Evolutionary conservation across 2,329 filamentous ascomycete genomes (phyloP).

Genomic region (Penicillium expansum): DNA sequence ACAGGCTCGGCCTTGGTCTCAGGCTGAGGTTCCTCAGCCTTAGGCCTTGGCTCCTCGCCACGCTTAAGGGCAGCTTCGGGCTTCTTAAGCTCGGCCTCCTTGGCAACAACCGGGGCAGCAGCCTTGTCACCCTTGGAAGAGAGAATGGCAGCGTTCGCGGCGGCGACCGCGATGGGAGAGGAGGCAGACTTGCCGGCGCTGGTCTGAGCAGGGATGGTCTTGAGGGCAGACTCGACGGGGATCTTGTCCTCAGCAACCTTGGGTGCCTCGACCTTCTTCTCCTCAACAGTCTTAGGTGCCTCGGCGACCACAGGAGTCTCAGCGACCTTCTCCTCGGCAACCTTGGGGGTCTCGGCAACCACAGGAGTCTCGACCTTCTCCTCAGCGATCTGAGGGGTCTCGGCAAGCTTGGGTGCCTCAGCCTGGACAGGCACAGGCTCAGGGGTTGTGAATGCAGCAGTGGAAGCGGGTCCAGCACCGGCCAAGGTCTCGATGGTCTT

Average conservation of each 20-base stretch:
- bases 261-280: background rate
- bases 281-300: slow-evolving; percentile 5
- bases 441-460: slow-evolving; percentile 19
- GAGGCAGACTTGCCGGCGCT: slow-evolving; percentile 9
- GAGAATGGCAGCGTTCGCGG: slow-evolving; percentile 19
- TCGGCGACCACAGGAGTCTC: background rate
- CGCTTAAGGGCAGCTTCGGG: slow-evolving; percentile 23
- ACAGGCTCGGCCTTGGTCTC: slow-evolving; percentile 11
- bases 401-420: slow-evolving; percentile 5
- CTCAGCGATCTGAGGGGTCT: slow-evolving; percentile 2
- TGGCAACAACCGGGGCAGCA: slow-evolving; percentile 8
- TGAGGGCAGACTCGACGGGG: slow-evolving; percentile 3
- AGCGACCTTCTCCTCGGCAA: background rate
- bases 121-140: slow-evolving; percentile 23
- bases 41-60: slow-evolving; percentile 20
- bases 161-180: slow-evolving; percentile 21
- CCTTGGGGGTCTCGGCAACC: background rate
- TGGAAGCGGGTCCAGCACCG: slow-evolving; percentile 22
- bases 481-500: slow-evolving; percentile 18
- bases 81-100: slow-evolving; percentile 22
- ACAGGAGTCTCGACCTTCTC: background rate
- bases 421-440: slow-evolving; percentile 17
- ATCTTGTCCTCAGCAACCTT: slow-evolving; percentile 8
- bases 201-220: slow-evolving; percentile 5
- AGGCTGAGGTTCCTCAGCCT: slow-evolving; percentile 4